Conservation (phyloP, 192 early-diverging fungal genomes). For the Rhizophagus clarus region DNA sequence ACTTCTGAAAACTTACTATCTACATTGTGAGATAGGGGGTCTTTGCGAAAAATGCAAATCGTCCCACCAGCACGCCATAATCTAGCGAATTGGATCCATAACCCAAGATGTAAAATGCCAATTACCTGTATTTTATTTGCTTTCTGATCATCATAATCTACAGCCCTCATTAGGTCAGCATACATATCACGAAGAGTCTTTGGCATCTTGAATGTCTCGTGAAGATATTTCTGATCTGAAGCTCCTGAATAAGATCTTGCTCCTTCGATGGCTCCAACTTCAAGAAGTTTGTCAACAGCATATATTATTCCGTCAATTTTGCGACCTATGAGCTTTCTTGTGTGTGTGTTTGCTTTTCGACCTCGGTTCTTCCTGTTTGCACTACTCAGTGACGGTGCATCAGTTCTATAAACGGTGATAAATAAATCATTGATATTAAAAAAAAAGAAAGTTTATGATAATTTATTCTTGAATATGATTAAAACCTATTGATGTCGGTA, state of each 20-base stretch:
- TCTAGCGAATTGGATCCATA: constrained; percentile 19
- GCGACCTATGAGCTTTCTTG: constrained; percentile 24
- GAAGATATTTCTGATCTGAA: constrained; percentile 21
- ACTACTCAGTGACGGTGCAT: constrained; percentile 23
- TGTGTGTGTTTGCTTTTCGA: constrained; percentile 13
- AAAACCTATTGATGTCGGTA: constrained; percentile 26
- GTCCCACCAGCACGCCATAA: constrained; percentile 28
- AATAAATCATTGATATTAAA: constrained; percentile 20
- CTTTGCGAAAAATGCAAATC: constrained; percentile 28
- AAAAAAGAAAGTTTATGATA: constrained; percentile 1
- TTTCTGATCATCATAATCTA: constrained; percentile 20
- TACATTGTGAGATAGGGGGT: constrained; percentile 18
- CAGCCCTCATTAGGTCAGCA: constrained; percentile 19
- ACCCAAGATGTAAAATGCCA: constrained; percentile 26
- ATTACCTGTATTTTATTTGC: constrained; percentile 24
- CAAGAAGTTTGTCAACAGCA: background rate
- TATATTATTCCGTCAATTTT: constrained; percentile 29
- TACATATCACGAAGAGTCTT: constrained; percentile 26
- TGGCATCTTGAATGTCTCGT: constrained; percentile 18
- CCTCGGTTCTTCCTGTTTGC: constrained; percentile 18
- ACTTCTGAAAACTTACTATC: constrained; percentile 21
- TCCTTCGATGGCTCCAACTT: constrained; percentile 20
- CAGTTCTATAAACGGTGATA: constrained; percentile 12
- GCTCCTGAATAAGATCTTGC: constrained; percentile 17
- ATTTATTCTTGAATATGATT: constrained; percentile 8